phyloP scores from a whole-genome alignment of 2,329 filamentous ascomycete genomes.

The Ophiocordyceps camponoti-leonardi region DNA sequence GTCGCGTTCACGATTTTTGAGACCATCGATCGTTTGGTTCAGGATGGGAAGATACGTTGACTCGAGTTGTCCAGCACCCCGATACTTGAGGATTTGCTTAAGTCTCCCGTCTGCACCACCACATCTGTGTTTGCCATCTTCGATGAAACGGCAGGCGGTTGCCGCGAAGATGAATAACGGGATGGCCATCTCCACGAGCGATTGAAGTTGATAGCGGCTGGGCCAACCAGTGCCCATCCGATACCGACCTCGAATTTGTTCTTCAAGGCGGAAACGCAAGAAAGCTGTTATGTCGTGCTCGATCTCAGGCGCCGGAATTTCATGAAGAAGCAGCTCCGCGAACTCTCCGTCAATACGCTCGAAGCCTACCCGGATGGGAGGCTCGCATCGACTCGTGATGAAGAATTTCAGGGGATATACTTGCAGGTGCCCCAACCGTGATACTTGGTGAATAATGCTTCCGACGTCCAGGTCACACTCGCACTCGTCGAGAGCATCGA shows the following conservation, averaged over 20 bases:
- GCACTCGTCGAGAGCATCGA: constrained; percentile 16
- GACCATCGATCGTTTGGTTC: constrained; percentile 1
- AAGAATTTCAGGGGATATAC: constrained; percentile 13
- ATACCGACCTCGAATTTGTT: not conserved
- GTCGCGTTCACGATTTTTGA: not conserved
- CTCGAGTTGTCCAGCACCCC: constrained; percentile 1
- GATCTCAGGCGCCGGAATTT: not conserved
- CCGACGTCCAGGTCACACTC: constrained; percentile 10
- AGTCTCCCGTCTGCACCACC: constrained; percentile 7
- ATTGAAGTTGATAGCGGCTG: not conserved
- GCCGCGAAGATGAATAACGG: constrained; percentile 8
- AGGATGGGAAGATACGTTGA: constrained; percentile 7
- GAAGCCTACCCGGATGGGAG: constrained; percentile 16
- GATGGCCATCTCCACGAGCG: constrained; percentile 1
- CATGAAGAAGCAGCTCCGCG: not conserved
- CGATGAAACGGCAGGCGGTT: constrained; percentile 8
- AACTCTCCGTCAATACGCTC: not conserved
- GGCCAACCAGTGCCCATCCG: not conserved
- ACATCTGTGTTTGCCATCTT: not conserved
- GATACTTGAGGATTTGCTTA: constrained; percentile 6
- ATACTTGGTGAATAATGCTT: constrained; percentile 9
- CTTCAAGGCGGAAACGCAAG: not conserved
- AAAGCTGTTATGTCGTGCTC: constrained; percentile 12
- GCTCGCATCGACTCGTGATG: constrained; percentile 20
- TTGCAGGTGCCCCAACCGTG: not conserved